Base-by-base conservation (phyloP, 352 stramenopile genomes). In the Globisporangium nagaii region DNA sequence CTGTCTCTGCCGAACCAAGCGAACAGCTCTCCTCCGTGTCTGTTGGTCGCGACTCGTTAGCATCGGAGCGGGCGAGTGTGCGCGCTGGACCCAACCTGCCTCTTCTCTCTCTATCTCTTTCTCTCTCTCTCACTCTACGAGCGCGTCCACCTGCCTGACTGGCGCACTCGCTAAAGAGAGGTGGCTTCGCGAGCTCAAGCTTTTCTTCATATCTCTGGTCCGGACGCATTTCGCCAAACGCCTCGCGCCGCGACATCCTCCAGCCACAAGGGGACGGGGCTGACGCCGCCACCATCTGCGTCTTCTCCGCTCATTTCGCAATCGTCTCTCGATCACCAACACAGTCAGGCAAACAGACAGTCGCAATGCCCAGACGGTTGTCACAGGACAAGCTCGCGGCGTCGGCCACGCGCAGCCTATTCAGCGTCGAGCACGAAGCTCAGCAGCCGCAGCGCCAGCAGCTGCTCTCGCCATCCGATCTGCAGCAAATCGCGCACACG, bases 371-470 rank as follows among this genome's bases (percentile, higher is more conserved):
- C 4, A 45, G 39, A 10, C 15, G 10, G 12, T 12, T 43, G 15
- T 24, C 36, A 7, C 20, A 46, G 15, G 35, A 48, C 28, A 43
- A 34, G 51, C 30, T 44, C 30, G 4, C 40, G 31, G 22, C 20
- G 10, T 9, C 51, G 31, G 32, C 47, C 3, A 28, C 39, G 15
- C 39, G 51, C 15, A 58, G 27, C 30, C 51, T 45, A 12, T 58
- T 58, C 40, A 43, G 53, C 42, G 53, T 53, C 12, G 53, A 51
- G 4, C 34, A 59, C 4, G 42, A 31, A 19, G 34, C 40, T n/a
- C 25, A 43, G 30, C 34, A 32, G 35, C 53, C 13, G 19, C 39
- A 42, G 20, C 20, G 22, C 0, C 31, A 15, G 10, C 30, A 15
- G 11, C 19, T 22, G 9, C n/a, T n/a, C n/a, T 46, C 40, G 2